phyloP scores from a whole-genome alignment of 169 alveolate genomes.

The Fabrea salina region DNA sequence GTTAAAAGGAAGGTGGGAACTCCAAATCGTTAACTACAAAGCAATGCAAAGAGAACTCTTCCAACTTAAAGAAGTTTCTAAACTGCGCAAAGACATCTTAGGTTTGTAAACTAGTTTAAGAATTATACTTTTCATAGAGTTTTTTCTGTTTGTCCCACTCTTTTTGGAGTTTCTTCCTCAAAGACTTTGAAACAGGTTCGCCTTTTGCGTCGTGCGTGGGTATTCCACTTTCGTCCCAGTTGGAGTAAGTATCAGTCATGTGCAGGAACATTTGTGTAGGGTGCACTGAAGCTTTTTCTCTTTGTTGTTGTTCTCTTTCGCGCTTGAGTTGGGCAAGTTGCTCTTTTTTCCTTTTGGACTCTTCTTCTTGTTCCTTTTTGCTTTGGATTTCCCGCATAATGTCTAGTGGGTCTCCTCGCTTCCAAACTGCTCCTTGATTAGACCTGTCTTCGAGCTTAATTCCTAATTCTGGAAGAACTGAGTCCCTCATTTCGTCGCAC shows the following conservation, averaged over 20 bases:
- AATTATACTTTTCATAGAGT: background rate
- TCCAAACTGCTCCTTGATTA: slow-evolving; percentile 84
- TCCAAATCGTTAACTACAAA: too few species aligned
- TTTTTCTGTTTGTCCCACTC: slow-evolving; percentile 38
- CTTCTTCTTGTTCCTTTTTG: slow-evolving; percentile 65
- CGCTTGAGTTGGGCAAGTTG: slow-evolving; percentile 35
- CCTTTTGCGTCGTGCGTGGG: slow-evolving; percentile 45
- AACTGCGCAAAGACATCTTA: too few species aligned
- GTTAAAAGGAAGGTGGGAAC: too few species aligned
- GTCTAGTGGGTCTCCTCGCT: slow-evolving; percentile 72
- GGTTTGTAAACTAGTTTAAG: too few species aligned
- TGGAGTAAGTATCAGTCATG: slow-evolving; percentile 36
- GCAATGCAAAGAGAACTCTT: too few species aligned
- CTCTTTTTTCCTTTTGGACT: slow-evolving; percentile 55
- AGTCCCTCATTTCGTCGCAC: slow-evolving; percentile 93
- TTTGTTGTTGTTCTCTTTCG: slow-evolving; percentile 23
- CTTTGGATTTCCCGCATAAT: slow-evolving; percentile 62
- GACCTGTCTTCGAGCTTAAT: slow-evolving; percentile 91
- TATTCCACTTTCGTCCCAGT: slow-evolving; percentile 49
- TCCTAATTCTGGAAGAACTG: slow-evolving; percentile 84
- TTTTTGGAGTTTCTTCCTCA: slow-evolving; percentile 34
- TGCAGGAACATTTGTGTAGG: slow-evolving; percentile 37
- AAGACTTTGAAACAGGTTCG: slow-evolving; percentile 23
- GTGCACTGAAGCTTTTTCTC: slow-evolving; percentile 11
- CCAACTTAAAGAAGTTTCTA: too few species aligned